phyloP scores from a whole-genome alignment of 1,284 basidiomycete species.

The Athelia sp. region DNA sequence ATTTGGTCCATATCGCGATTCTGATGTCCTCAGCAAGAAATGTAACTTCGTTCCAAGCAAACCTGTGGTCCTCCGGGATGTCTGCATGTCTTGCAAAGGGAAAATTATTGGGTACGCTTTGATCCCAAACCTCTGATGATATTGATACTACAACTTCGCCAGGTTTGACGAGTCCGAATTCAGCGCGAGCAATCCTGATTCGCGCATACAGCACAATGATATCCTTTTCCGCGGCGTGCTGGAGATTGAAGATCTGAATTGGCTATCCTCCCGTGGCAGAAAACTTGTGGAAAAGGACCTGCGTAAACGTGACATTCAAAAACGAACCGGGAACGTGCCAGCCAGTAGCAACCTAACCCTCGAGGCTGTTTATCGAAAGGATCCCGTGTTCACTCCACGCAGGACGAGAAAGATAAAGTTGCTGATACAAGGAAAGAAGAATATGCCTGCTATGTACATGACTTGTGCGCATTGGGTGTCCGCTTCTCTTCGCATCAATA shows the following conservation, averaged over 20 bases:
- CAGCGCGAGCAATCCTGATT: neutral
- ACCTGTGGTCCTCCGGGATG: neutral
- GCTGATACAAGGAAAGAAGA: neutral
- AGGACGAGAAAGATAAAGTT: neutral
- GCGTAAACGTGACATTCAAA: neutral
- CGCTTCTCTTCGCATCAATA: neutral
- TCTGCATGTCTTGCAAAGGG: neutral
- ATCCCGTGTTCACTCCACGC: neutral
- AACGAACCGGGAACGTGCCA: neutral
- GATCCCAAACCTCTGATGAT: neutral
- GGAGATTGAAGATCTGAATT: neutral
- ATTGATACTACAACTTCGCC: neutral
- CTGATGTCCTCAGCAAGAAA: neutral
- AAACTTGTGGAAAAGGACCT: neutral
- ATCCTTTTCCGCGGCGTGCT: neutral
- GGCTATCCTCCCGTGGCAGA: neutral
- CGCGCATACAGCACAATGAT: neutral
- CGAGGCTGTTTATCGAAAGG: neutral
- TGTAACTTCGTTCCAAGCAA: neutral
- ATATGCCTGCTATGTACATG: neutral
- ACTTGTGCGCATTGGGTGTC: neutral
- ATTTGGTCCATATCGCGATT: neutral
- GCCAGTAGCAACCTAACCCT: neutral
- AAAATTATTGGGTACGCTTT: neutral
- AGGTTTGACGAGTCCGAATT: constrained; percentile 1